These are phyloP conservation scores for Clathrus columnatus DNA, from an alignment of 768 basidiomycete species.

Conservation along the genomic window DNA sequence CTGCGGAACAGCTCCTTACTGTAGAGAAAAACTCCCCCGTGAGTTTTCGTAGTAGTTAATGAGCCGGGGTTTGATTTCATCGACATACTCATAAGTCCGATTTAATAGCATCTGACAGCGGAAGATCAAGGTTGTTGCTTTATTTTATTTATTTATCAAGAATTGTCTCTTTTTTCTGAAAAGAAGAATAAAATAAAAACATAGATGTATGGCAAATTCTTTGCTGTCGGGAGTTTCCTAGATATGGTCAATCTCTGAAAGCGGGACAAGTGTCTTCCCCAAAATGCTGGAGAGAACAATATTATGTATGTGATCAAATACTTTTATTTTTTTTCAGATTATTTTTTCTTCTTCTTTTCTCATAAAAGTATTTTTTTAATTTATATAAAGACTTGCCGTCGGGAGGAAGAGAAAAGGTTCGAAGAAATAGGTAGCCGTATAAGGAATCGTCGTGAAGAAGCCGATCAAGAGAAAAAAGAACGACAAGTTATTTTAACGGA, in stretches of 20 bases:
- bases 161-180: too few species aligned
- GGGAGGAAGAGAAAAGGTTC: slow-evolving; percentile 53
- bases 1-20: slow-evolving; percentile 56
- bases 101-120: neutral
- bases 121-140: slow-evolving; percentile 5
- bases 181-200: slow-evolving; percentile 19
- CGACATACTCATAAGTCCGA: neutral
- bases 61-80: neutral
- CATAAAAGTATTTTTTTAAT: too few species aligned
- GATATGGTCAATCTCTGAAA: slow-evolving; percentile 41
- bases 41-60: slow-evolving; percentile 20
- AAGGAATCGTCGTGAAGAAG: slow-evolving; percentile 58
- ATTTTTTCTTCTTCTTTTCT: slow-evolving; percentile 12
- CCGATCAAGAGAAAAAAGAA: slow-evolving; percentile 68
- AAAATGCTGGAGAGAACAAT: slow-evolving; percentile 61
- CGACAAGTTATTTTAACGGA: slow-evolving; percentile 70
- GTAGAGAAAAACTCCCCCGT: slow-evolving; percentile 68
- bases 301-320: slow-evolving; percentile 41
- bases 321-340: neutral
- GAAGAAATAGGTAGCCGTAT: slow-evolving; percentile 56
- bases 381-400: slow-evolving; percentile 46
- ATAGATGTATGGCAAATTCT: slow-evolving; percentile 27
- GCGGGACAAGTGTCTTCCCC: slow-evolving; percentile 34
- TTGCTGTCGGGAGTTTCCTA: slow-evolving; percentile 52
- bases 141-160: too few species aligned